Evolutionary conservation across 805 yeast species (phyloP).

Genomic region (Candida lessepsii): DNA sequence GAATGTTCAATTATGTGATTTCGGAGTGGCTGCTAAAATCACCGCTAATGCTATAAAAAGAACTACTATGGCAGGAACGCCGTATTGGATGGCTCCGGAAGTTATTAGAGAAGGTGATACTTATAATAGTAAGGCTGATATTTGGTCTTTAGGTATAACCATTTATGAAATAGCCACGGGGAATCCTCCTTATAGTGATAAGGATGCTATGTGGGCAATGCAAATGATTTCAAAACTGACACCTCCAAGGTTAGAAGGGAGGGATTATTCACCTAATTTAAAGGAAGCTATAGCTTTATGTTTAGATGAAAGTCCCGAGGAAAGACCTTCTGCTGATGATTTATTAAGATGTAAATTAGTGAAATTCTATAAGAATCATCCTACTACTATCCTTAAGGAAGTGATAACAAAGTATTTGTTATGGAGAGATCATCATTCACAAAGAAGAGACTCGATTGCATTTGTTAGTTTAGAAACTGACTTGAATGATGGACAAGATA

Average conservation of each 20-base stretch:
- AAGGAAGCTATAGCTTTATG: conserved; percentile 91
- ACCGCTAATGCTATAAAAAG: conserved; percentile 73
- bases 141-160: conserved; percentile 97
- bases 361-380: conserved; percentile 54
- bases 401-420: conserved; percentile 68
- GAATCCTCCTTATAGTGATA: conserved; percentile 94
- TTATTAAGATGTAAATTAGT: conserved; percentile 73
- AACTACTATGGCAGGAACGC: conserved; percentile 94
- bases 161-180: conserved; percentile 94
- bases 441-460: conserved; percentile 41
- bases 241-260: conserved; percentile 93
- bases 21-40: conserved; percentile 96
- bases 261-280: conserved; percentile 69
- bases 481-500: conserved; percentile 12
- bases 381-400: conserved; percentile 66
- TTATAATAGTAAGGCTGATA: conserved; percentile 89
- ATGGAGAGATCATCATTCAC: conserved; percentile 61
- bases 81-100: conserved; percentile 99
- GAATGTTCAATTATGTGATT: conserved; percentile 87
- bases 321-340: conserved; percentile 85
- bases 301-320: conserved; percentile 89
- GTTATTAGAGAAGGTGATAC: conserved; percentile 89
- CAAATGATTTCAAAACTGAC: conserved; percentile 87
- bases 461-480: conserved; percentile 27
- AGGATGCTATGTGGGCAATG: conserved; percentile 93